phyloP scores from a whole-genome alignment of 2,329 filamentous ascomycete genomes.

The Endocalyx cinctus region DNA sequence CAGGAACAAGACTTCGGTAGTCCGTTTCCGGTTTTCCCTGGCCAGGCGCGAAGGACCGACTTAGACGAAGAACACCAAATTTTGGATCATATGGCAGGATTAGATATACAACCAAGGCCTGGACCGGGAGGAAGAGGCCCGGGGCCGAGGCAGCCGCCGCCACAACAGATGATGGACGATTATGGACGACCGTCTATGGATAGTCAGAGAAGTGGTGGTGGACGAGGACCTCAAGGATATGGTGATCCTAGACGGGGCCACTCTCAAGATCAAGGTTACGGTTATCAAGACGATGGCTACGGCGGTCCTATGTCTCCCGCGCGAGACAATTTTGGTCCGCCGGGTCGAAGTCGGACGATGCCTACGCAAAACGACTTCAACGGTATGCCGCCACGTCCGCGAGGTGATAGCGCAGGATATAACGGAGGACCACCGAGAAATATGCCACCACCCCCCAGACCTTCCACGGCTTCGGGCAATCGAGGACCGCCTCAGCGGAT shows the following conservation, averaged over 20 bases:
- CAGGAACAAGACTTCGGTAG: constrained; percentile 34
- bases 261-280: constrained; percentile 29
- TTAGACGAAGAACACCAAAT: constrained; percentile 37
- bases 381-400: constrained; percentile 30
- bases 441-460: constrained; percentile 41
- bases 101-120: constrained; percentile 33
- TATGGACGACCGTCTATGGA: constrained; percentile 32
- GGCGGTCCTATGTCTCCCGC: constrained; percentile 30
- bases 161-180: constrained; percentile 31
- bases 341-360: constrained; percentile 59
- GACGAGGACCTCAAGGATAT: constrained; percentile 33
- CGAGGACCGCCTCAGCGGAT: constrained; percentile 49
- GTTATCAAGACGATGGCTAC: constrained; percentile 34
- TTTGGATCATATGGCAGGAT: constrained; percentile 35
- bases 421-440: constrained; percentile 41
- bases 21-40: constrained; percentile 39
- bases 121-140: constrained; percentile 27
- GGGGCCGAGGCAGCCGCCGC: constrained; percentile 24
- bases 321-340: constrained; percentile 43
- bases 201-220: constrained; percentile 22
- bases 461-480: constrained; percentile 50
- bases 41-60: constrained; percentile 34
- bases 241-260: constrained; percentile 32
- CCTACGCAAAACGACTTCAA: constrained; percentile 40
- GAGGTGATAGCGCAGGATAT: constrained; percentile 42